Evolutionary conservation across 768 basidiomycete species (phyloP).

Genomic region (Russula olivacea): DNA sequence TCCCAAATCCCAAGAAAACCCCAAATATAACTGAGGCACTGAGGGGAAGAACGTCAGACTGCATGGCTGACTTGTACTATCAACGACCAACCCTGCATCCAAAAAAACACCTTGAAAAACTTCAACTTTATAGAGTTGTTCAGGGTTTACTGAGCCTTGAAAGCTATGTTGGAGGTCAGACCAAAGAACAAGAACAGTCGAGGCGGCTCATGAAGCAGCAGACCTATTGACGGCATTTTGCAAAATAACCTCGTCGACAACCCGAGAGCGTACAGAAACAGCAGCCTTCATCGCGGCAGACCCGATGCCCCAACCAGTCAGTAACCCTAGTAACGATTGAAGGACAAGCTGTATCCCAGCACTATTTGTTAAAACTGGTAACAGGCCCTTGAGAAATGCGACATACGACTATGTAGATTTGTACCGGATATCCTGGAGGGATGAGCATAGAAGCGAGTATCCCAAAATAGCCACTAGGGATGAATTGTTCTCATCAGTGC

Average conservation of each 20-base stretch:
- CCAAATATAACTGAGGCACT: conserved; percentile 44
- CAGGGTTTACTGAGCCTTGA: conserved; percentile 36
- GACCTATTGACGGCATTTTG: conserved; percentile 27
- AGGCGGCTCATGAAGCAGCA: neutral
- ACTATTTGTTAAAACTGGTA: conserved; percentile 32
- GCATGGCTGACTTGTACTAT: neutral
- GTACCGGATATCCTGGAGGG: conserved; percentile 19
- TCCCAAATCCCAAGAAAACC: conserved; percentile 42
- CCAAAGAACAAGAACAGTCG: neutral
- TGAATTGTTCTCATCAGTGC: neutral
- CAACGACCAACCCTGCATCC: conserved; percentile 33
- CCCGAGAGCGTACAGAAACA: conserved; percentile 36
- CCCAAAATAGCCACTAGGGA: conserved; percentile 13
- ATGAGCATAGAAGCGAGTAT: conserved; percentile 9
- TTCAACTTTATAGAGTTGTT: conserved; percentile 34
- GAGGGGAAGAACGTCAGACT: neutral
- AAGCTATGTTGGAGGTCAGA: conserved; percentile 24
- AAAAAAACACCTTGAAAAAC: conserved; percentile 49
- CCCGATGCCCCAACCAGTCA: conserved; percentile 51
- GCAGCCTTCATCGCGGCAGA: conserved; percentile 49
- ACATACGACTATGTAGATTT: conserved; percentile 7
- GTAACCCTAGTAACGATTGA: conserved; percentile 35
- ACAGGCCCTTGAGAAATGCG: conserved; percentile 29
- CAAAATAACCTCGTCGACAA: conserved; percentile 29
- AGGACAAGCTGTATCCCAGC: conserved; percentile 1